Conservation (phyloP, 2,329 filamentous ascomycete genomes). For the Calonectria hongkongensis region DNA sequence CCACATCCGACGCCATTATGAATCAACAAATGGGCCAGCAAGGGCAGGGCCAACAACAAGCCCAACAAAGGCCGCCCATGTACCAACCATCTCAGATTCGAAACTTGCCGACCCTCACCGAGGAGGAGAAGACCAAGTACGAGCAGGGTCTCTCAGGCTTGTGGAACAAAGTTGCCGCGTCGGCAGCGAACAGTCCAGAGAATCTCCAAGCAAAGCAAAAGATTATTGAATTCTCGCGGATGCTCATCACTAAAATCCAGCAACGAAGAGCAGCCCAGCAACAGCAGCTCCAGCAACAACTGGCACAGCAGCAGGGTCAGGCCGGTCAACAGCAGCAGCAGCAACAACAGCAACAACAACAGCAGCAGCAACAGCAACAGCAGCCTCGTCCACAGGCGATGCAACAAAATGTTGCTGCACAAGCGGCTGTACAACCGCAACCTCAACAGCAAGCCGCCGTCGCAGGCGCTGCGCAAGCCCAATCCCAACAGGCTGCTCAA, state of each 20-base stretch:
- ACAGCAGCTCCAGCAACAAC: slow-evolving; percentile 57
- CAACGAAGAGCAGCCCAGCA: slow-evolving; percentile 60
- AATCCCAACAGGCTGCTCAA: slow-evolving; percentile 48
- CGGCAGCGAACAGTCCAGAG: slow-evolving; percentile 67
- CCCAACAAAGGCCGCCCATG: slow-evolving; percentile 61
- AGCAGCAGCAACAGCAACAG: slow-evolving; percentile 43
- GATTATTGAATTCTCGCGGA: slow-evolving; percentile 76
- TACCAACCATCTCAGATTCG: slow-evolving; percentile 73
- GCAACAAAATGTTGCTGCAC: slow-evolving; percentile 34
- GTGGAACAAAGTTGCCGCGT: slow-evolving; percentile 72
- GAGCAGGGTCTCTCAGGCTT: slow-evolving; percentile 73
- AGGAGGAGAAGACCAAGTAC: slow-evolving; percentile 76
- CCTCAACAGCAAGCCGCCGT: slow-evolving; percentile 49
- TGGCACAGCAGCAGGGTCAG: slow-evolving; percentile 52
- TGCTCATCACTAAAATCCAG: slow-evolving; percentile 72
- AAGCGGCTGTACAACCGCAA: slow-evolving; percentile 21
- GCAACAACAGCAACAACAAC: slow-evolving; percentile 34
- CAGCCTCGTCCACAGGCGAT: slow-evolving; percentile 43
- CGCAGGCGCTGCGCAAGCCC: slow-evolving; percentile 49
- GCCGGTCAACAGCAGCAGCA: slow-evolving; percentile 46
- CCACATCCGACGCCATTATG: slow-evolving; percentile 42
- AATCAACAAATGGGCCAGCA: slow-evolving; percentile 54
- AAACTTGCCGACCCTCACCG: slow-evolving; percentile 68
- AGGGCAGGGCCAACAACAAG: slow-evolving; percentile 52
- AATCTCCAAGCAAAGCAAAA: slow-evolving; percentile 73